Evolutionary conservation across 1,139 yeast species (phyloP).

Genomic region (Blastobotrys elegans): DNA sequence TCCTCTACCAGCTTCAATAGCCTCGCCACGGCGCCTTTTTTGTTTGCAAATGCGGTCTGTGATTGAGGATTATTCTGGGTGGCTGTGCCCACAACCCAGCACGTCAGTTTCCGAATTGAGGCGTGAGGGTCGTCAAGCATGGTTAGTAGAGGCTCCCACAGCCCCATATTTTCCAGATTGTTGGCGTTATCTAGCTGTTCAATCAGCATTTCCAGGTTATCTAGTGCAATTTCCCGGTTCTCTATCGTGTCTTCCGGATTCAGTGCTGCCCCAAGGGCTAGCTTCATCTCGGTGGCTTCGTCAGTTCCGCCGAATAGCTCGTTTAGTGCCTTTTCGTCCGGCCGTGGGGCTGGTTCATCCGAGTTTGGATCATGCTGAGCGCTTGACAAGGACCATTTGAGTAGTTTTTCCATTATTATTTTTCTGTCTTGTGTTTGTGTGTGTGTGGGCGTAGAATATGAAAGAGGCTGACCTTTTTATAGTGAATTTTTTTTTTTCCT

Average conservation of each 20-base stretch:
- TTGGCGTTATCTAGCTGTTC: constrained; percentile 95
- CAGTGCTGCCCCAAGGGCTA: constrained; percentile 60
- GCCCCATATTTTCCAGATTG: constrained; percentile 72
- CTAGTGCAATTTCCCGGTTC: constrained; percentile 70
- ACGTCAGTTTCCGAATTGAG: constrained; percentile 51
- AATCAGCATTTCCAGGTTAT: constrained; percentile 88
- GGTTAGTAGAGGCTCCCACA: constrained; percentile 67
- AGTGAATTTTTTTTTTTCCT: neutral
- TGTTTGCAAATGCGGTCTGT: constrained; percentile 23
- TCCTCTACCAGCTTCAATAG: constrained; percentile 24
- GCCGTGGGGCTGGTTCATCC: constrained; percentile 24
- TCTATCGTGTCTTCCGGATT: constrained; percentile 57
- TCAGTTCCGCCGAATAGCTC: constrained; percentile 55
- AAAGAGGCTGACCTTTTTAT: no score
- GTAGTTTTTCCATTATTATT: constrained; percentile 70
- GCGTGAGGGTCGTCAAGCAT: constrained; percentile 45
- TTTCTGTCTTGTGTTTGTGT: neutral
- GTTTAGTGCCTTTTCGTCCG: constrained; percentile 71
- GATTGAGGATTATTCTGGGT: constrained; percentile 72
- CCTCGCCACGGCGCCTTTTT: constrained; percentile 21
- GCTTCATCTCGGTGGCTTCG: constrained; percentile 63
- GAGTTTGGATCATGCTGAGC: constrained; percentile 24
- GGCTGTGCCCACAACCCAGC: constrained; percentile 83
- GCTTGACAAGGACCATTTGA: constrained; percentile 80
- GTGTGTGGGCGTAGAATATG: no score